A percentile compares a stretch with the other conserved stretches of the same genome.
Conservation (phyloP, 495 filamentous ascomycete genomes). For the Copromyces sp. region DNA sequence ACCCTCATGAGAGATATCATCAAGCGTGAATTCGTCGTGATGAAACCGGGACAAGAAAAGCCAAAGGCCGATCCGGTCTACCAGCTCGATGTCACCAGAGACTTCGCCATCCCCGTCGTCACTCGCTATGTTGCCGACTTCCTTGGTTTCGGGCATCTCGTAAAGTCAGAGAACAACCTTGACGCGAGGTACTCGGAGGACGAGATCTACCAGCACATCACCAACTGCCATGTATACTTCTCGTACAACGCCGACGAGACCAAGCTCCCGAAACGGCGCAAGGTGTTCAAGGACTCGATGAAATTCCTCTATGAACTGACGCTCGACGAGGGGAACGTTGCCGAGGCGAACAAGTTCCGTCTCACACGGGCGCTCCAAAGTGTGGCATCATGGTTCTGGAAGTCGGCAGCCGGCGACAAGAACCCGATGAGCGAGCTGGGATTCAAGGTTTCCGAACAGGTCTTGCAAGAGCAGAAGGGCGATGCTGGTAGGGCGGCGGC, state of each 20-base stretch:
- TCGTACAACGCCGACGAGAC: constrained; percentile 13
- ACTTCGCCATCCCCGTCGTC: constrained; percentile 12
- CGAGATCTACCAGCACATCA: constrained; percentile 15
- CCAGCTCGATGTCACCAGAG: constrained; percentile 11
- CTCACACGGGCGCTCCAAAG: neutral
- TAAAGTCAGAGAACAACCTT: neutral
- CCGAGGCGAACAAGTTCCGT: neutral
- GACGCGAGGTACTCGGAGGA: constrained; percentile 7
- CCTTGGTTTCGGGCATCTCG: constrained; percentile 8
- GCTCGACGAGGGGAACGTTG: constrained; percentile 2
- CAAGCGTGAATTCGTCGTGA: constrained; percentile 5
- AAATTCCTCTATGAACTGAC: constrained; percentile 3
- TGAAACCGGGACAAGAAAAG: neutral
- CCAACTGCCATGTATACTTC: constrained; percentile 12
- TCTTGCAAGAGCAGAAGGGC: constrained; percentile 3
- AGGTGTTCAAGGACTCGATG: constrained; percentile 7
- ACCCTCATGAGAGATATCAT: constrained; percentile 3
- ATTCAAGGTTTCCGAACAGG: neutral
- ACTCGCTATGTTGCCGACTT: constrained; percentile 12
- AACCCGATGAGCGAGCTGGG: constrained; percentile 8
- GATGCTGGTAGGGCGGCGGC: constrained; percentile 4
- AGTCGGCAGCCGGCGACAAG: neutral
- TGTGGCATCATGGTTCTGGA: neutral
- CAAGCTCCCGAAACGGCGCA: constrained; percentile 8
- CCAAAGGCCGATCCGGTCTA: neutral